Base-by-base conservation (phyloP, 176 grass and related monocot species). In the Cenchrus fungigraminus region DNA sequence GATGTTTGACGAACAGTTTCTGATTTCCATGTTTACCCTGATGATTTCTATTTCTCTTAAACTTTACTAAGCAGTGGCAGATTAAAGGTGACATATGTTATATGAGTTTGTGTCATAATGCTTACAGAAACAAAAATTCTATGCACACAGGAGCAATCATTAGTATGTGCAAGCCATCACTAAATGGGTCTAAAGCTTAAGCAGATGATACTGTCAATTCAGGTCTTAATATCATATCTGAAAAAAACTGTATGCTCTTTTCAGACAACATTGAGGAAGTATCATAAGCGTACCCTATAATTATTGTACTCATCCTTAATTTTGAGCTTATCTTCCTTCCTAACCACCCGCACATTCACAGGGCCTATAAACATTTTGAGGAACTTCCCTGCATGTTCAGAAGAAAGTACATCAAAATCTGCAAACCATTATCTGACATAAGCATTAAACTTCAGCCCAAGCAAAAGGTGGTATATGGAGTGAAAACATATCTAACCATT, bases 241-340 rank as follows among this genome's bases (percentile, higher is more conserved):
- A 40, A 22, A 62, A 76, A 60, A 16, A 22, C 70, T 20, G 49
- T 11, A 74, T 14, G 37, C 5, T 37, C 5, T 57, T 72, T 83
- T 8, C 1, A 1, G 66, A 75, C 1, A 2, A 13, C 25, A 66
- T 58, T 1, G 16, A 22, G 51, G 45, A 77, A 79, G 13, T 47
- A 68, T 58, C 13, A 77, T 52, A 80, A 86, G 16, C 71, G 20
- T 92, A 98, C 97, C 87, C 94, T 94, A 65, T 98, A 98, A 67
- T 89, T 98, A 64, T 98, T 98, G 54, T 98, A 98, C 77, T 98
- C 93, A 25, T 98, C 91, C 83, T 98, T 98, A 84, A 98, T 88
- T 86, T 94, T 95, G 65, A 98, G 90, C 85, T 89, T 92, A 43
- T 95, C 91, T 74, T 98, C 97, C 20, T 98, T 98, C 82, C 91